Conservation (phyloP, 495 filamentous ascomycete genomes). For the Hypoxylon subgilvum region DNA sequence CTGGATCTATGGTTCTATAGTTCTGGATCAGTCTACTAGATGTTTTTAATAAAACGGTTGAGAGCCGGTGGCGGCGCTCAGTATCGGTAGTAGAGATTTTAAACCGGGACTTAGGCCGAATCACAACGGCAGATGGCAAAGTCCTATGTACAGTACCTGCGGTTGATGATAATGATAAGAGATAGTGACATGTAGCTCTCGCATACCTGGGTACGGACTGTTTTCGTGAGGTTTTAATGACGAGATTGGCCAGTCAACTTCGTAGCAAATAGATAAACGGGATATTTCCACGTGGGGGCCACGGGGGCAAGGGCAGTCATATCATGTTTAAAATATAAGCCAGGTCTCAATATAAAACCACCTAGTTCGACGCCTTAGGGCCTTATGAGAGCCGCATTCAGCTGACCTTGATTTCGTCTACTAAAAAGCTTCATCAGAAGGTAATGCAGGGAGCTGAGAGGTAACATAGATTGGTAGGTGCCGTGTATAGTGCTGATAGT, state of each 20-base stretch:
- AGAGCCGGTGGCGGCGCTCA: not conserved
- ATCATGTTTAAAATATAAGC: not conserved
- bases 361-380: slow-evolving; percentile 10
- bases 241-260: slow-evolving; percentile 20
- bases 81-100: slow-evolving; percentile 2
- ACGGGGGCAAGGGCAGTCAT: slow-evolving; percentile 9
- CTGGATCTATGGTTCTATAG: no score
- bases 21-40: slow-evolving; percentile 27
- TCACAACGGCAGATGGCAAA: slow-evolving; percentile 3
- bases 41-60: slow-evolving; percentile 18
- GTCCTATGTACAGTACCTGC: not conserved
- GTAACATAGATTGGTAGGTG: no score
- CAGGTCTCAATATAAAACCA: not conserved
- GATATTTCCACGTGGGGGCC: slow-evolving; percentile 32
- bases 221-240: slow-evolving; percentile 21
- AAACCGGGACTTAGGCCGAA: not conserved
- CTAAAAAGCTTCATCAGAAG: slow-evolving; percentile 2
- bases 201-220: slow-evolving; percentile 12
- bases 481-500: no score
- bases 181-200: slow-evolving; percentile 12
- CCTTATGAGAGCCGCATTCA: slow-evolving; percentile 30
- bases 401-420: slow-evolving; percentile 9
- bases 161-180: no score
- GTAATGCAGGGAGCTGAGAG: not conserved
- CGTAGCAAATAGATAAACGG: slow-evolving; percentile 37